Percentiles rank a stretch among this genome's conserved stretches.
Conservation (phyloP, 257 asterid genomes). For the Nicotiana attenuata region DNA sequence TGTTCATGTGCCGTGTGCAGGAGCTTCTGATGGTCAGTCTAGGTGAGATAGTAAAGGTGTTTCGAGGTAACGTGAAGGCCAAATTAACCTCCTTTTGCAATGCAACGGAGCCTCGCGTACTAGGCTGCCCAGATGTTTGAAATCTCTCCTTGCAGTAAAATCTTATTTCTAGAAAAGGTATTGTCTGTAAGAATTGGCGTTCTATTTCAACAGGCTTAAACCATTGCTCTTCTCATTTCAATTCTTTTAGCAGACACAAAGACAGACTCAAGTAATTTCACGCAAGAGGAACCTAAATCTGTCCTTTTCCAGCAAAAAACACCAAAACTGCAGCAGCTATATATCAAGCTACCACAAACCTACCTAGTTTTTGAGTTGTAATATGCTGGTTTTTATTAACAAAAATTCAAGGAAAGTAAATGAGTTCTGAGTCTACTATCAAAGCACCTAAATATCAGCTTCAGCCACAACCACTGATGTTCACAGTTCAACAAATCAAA, state of each 20-base stretch:
- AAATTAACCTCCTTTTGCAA: no score
- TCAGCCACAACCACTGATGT: not conserved
- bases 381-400: not conserved
- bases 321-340: not conserved
- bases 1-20: no score
- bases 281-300: not conserved
- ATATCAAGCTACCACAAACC: not conserved
- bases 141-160: no score
- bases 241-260: not conserved
- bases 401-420: not conserved
- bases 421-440: not conserved
- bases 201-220: not conserved
- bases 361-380: not conserved
- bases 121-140: no score
- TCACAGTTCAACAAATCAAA: not conserved
- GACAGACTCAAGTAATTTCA: not conserved
- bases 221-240: not conserved
- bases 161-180: no score
- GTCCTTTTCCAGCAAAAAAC: not conserved
- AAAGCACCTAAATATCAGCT: not conserved
- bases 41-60: no score
- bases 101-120: no score
- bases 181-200: no score
- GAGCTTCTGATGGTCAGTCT: no score
- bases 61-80: no score